phyloP scores from a whole-genome alignment of 108 stramenopile species.

The Nitzschia sp. region DNA sequence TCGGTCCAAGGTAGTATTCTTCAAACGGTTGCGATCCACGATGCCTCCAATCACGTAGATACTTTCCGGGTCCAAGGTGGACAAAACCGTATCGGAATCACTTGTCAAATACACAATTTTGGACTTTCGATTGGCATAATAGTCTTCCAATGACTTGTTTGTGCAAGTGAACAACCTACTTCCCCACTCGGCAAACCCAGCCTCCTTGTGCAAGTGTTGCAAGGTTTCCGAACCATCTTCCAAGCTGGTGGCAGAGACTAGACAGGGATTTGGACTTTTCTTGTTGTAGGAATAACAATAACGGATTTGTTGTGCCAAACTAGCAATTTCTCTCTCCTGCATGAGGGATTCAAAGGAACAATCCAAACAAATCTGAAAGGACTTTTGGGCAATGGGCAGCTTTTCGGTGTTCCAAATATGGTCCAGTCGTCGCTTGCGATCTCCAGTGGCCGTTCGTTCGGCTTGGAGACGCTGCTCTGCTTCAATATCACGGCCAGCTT shows the following conservation, averaged over 20 bases:
- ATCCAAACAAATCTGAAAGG: constrained; percentile 66
- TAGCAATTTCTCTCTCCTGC: constrained; percentile 62
- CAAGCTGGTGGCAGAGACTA: constrained; percentile 50
- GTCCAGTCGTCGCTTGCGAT: constrained; percentile 20
- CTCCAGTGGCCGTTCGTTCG: constrained; percentile 43
- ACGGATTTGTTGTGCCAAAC: constrained; percentile 61
- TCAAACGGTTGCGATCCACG: constrained; percentile 79
- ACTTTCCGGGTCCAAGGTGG: constrained; percentile 49
- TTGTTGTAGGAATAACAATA: constrained; percentile 72
- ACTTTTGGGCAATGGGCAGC: neutral
- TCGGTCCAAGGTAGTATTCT: constrained; percentile 48
- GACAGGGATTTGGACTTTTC: constrained; percentile 43
- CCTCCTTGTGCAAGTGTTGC: constrained; percentile 58
- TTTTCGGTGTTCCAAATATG: constrained; percentile 22
- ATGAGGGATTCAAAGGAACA: constrained; percentile 66
- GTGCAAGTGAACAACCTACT: constrained; percentile 48
- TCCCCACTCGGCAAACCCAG: constrained; percentile 71
- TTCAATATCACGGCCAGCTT: constrained; percentile 66
- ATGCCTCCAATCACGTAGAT: constrained; percentile 84
- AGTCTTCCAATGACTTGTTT: constrained; percentile 19
- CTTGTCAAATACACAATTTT: constrained; percentile 75
- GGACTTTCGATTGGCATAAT: constrained; percentile 21
- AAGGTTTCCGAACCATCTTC: constrained; percentile 33
- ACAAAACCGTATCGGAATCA: constrained; percentile 60
- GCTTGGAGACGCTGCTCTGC: constrained; percentile 47